phyloP scores from a whole-genome alignment of 1,139 yeast species.

The Blastobotrys serpentis region DNA sequence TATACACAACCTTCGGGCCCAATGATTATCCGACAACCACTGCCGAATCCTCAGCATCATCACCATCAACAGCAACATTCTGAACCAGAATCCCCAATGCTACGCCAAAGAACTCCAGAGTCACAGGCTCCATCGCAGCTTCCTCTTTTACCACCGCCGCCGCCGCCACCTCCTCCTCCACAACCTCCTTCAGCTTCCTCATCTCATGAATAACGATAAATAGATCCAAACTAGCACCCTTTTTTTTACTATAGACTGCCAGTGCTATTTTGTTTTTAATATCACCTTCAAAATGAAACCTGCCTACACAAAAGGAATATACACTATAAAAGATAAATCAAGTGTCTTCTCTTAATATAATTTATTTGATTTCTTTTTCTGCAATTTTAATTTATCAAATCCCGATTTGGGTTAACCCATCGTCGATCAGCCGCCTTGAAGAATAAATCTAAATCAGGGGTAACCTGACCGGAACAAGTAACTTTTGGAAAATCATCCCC shows the following conservation, averaged over 20 bases:
- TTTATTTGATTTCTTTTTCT: not conserved
- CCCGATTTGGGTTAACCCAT: not conserved
- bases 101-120: slow-evolving; percentile 15
- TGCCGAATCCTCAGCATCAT: slow-evolving; percentile 15
- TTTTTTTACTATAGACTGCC: not conserved
- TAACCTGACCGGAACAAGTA: not conserved
- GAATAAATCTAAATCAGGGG: not conserved
- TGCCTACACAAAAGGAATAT: not conserved
- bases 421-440: not conserved
- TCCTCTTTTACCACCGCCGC: slow-evolving; percentile 12
- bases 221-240: too few relatives aligned
- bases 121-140: slow-evolving; percentile 14
- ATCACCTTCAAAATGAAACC: not conserved
- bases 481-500: too few relatives aligned
- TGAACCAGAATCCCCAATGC: slow-evolving; percentile 15
- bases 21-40: slow-evolving; percentile 17
- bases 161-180: slow-evolving; percentile 19
- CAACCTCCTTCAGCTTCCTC: slow-evolving; percentile 14
- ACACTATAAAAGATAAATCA: slow-evolving; percentile 2
- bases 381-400: not conserved
- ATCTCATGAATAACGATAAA: slow-evolving; percentile 4
- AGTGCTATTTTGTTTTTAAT: slow-evolving; percentile 1
- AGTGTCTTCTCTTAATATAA: not conserved
- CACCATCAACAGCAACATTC: slow-evolving; percentile 13
- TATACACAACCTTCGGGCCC: slow-evolving; percentile 18